phyloP scores from a whole-genome alignment of 1,284 basidiomycete genomes.

The Sporisorium scitamineum region DNA sequence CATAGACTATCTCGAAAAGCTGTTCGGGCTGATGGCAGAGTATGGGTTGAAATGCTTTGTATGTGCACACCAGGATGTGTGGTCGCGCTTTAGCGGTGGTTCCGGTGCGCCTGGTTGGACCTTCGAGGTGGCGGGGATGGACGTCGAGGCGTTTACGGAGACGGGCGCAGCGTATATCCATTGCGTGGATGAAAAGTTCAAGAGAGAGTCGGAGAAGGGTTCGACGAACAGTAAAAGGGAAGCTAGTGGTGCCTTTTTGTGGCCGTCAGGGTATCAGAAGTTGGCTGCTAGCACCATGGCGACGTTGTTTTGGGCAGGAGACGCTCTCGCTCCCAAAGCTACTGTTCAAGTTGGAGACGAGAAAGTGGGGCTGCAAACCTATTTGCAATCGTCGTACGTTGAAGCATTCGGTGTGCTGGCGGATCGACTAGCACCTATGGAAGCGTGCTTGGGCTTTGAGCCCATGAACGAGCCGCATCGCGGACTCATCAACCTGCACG shows the following conservation, averaged over 20 bases:
- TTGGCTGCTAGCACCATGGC: constrained; percentile 70
- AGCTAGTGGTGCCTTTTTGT: constrained; percentile 62
- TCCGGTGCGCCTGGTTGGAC: constrained; percentile 76
- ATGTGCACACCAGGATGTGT: constrained; percentile 76
- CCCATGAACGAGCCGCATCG: constrained; percentile 93
- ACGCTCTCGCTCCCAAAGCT: constrained; percentile 81
- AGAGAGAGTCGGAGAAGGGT: background rate
- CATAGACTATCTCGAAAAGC: constrained; percentile 79
- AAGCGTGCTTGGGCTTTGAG: constrained; percentile 89
- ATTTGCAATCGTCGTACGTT: constrained; percentile 85
- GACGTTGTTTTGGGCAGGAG: constrained; percentile 68
- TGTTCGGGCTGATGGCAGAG: constrained; percentile 81
- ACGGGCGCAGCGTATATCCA: constrained; percentile 66
- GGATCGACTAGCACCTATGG: constrained; percentile 78
- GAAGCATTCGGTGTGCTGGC: constrained; percentile 81
- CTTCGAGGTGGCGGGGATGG: constrained; percentile 60
- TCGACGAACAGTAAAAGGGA: constrained; percentile 29
- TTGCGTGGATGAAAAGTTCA: constrained; percentile 39
- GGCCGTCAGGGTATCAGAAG: constrained; percentile 68
- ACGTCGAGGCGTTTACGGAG: constrained; percentile 45
- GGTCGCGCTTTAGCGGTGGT: constrained; percentile 93
- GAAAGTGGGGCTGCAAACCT: constrained; percentile 76
- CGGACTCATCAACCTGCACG: constrained; percentile 86
- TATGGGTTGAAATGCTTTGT: constrained; percentile 87
- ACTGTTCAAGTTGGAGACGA: constrained; percentile 23